Evolutionary conservation across 257 asterid genomes (phyloP).

Genomic region (Solanum chmielewskii): DNA sequence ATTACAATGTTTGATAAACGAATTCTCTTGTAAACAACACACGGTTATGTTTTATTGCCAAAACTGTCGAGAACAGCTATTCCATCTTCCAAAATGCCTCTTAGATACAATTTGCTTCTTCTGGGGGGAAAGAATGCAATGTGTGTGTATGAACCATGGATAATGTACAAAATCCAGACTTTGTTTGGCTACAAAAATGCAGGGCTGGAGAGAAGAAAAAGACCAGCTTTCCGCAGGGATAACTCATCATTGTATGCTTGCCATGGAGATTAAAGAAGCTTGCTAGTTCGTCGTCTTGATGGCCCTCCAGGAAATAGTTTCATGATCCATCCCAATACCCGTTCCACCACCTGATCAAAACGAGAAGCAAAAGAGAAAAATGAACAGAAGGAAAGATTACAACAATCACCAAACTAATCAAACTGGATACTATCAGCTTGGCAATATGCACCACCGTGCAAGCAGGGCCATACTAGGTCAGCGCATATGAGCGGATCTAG

Average conservation of each 20-base stretch:
- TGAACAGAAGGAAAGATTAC: not conserved
- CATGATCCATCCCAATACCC: constrained; percentile 97
- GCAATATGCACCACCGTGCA: not conserved
- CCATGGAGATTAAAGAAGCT: constrained; percentile 40
- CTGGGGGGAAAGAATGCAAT: constrained; percentile 29
- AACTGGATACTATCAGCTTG: not conserved
- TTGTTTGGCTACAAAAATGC: constrained; percentile 26
- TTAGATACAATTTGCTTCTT: constrained; percentile 4
- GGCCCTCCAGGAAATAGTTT: constrained; percentile 96
- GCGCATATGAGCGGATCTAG: not conserved
- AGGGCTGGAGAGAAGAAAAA: constrained; percentile 8
- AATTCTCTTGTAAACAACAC: not conserved
- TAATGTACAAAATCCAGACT: constrained; percentile 36
- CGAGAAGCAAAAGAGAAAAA: not conserved
- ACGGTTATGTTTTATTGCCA: constrained; percentile 2
- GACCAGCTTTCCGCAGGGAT: constrained; percentile 16
- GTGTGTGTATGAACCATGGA: constrained; percentile 14
- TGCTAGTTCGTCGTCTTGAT: constrained; percentile 66
- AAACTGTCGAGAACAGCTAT: constrained; percentile 6
- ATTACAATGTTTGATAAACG: not conserved
- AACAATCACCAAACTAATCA: not conserved
- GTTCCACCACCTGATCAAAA: constrained; percentile 72
- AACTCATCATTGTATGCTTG: not conserved
- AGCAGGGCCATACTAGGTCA: not conserved
- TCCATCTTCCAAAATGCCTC: constrained; percentile 1